Conservation (phyloP, 2,329 filamentous ascomycete species). For the Aspergillus sp. region DNA sequence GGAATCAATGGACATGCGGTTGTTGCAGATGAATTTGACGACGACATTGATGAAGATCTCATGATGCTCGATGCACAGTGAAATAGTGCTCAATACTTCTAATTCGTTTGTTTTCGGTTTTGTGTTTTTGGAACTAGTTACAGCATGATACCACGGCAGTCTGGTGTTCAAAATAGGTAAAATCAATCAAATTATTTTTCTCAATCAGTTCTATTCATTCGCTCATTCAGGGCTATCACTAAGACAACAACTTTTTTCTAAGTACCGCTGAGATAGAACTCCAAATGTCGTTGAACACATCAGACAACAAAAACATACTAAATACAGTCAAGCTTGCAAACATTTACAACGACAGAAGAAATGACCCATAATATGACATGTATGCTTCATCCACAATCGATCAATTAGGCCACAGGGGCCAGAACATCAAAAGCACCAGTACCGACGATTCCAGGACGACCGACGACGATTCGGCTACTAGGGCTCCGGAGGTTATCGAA, state of each 20-base stretch:
- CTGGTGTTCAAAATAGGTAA: conserved; percentile 17
- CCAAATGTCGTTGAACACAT: conserved; percentile 36
- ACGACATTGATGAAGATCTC: conserved; percentile 43
- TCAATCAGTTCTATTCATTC: conserved; percentile 2
- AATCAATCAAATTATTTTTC: not conserved
- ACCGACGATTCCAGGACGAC: conserved; percentile 75
- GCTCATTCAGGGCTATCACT: conserved; percentile 26
- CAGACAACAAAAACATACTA: conserved; percentile 25
- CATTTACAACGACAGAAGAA: conserved; percentile 17
- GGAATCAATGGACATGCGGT: conserved; percentile 20
- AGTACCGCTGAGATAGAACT: conserved; percentile 36
- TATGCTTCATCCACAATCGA: conserved; percentile 9
- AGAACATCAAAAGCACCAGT: conserved; percentile 92
- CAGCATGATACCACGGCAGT: conserved; percentile 20
- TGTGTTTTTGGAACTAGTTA: conserved; percentile 9
- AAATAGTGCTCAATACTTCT: conserved; percentile 10
- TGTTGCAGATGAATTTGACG: conserved; percentile 38
- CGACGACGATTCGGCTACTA: conserved; percentile 83
- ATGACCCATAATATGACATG: conserved; percentile 12
- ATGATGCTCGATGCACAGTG: conserved; percentile 40
- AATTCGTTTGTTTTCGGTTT: conserved; percentile 4
- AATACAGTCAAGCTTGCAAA: conserved; percentile 18
- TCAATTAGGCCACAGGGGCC: conserved; percentile 44
- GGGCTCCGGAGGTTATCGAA: conserved; percentile 85
- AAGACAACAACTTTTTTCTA: conserved; percentile 33